Evolutionary conservation across 2,329 filamentous ascomycete species (phyloP), one percentile per base, ranked within the genome.

Genomic region (Cladosporium oxysporum): DNA sequence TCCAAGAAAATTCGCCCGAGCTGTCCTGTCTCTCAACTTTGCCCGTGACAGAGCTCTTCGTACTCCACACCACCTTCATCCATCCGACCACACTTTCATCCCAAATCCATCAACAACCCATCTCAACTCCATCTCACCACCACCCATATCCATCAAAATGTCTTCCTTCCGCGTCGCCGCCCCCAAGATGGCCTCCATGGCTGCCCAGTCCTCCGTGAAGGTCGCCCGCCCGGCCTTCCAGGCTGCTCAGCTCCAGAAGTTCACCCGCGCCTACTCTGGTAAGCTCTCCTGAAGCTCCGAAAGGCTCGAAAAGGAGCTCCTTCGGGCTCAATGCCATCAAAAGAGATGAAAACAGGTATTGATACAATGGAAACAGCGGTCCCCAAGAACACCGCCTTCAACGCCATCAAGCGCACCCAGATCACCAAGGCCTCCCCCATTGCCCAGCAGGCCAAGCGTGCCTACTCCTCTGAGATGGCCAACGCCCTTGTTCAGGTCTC

Each of bases 381-480:
- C 72, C 75, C 71, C 73, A 74, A 63, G 70, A 74, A 83, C 79
- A 85, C 83, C 78, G 86, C 88, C 79, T 85, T 91, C 84, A 88
- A 89, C 85, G 84, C 89, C 83, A 82, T 90, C 80, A 91, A 91
- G 88, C 90, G 90, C 83, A 84, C 85, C 77, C 84, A 83, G 80
- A 85, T 76, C 64, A 67, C 76, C 66, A 70, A 72, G 71, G 69
- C 71, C 69, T 73, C 73, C 58, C 73, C 72, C 62, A 83, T 86
- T 80, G 73, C 72, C 71, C 75, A 71, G 69, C 90, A 90, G 79
- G 87, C 88, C 81, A 75, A 71, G 69, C 90, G 90, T 79, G 87
- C 88, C 81, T 93, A 93, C 90, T 92, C 89, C 78, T 93, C 91
- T 79, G 91, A 93, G 88, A 91, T 93, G 83, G 90, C 91, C 84